Conservation (phyloP, 371 early-diverging fungal species). For the Mucor saturninus region DNA sequence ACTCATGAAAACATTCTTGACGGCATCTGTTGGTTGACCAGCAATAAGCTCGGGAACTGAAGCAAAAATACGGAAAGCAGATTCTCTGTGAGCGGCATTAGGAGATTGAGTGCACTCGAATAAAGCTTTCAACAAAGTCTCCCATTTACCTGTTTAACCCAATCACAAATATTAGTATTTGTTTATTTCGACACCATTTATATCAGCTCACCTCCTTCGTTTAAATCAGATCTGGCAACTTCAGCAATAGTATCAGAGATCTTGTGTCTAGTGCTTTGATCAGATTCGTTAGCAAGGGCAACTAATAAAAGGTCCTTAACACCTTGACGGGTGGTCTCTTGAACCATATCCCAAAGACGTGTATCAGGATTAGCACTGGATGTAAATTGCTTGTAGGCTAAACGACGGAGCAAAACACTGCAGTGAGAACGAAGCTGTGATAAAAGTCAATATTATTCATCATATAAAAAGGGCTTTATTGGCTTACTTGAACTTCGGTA, state of each 20-base stretch:
- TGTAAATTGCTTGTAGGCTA: conserved; percentile 72
- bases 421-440: conserved; percentile 84
- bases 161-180: too few relatives aligned
- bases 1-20: conserved; percentile 72
- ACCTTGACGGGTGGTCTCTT: conserved; percentile 63
- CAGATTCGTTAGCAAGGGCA: conserved; percentile 77
- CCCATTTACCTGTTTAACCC: conserved; percentile 67
- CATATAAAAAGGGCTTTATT: neutral
- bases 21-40: conserved; percentile 69
- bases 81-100: conserved; percentile 78
- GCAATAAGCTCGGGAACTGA: conserved; percentile 78
- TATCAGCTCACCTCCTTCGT: conserved; percentile 59
- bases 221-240: conserved; percentile 74
- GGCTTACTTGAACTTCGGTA: conserved; percentile 56
- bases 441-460: too few relatives aligned
- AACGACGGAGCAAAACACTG: conserved; percentile 86
- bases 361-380: conserved; percentile 52
- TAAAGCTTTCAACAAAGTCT: conserved; percentile 77
- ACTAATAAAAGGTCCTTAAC: conserved; percentile 76
- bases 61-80: conserved; percentile 88
- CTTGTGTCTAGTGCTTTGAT: conserved; percentile 80
- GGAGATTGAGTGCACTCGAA: conserved; percentile 81
- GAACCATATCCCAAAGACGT: conserved; percentile 76
- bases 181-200: neutral
- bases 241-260: conserved; percentile 92